Percentiles rank a stretch among this genome's conserved stretches.
Evolutionary conservation across 805 yeast species (phyloP).

Genomic region (Blastobotrys robertii): DNA sequence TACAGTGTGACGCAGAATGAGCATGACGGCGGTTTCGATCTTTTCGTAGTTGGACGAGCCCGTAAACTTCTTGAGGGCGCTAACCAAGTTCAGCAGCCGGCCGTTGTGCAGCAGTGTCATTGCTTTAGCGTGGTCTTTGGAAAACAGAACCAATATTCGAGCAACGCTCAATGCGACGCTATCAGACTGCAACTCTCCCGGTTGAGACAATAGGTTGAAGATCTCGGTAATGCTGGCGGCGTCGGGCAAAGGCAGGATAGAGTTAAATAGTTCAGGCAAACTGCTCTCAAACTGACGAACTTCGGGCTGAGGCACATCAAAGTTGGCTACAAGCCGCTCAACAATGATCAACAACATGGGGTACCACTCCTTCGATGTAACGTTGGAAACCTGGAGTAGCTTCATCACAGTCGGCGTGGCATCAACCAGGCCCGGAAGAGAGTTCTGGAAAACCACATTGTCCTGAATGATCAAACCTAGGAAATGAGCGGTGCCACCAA

Average conservation of each 20-base stretch:
- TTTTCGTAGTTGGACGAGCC: slow-evolving; percentile 31
- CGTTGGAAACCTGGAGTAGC: slow-evolving; percentile 10
- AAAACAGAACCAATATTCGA: slow-evolving; percentile 45
- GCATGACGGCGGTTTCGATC: slow-evolving; percentile 40
- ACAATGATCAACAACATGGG: slow-evolving; percentile 46
- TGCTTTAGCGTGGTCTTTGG: slow-evolving; percentile 36
- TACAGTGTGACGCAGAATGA: slow-evolving; percentile 57
- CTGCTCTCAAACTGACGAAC: slow-evolving; percentile 20
- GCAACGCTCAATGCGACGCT: slow-evolving; percentile 44
- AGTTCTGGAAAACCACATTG: slow-evolving; percentile 11
- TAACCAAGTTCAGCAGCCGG: slow-evolving; percentile 39
- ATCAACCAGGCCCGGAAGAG: slow-evolving; percentile 9
- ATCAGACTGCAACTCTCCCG: slow-evolving; percentile 34
- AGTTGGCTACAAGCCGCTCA: slow-evolving; percentile 44
- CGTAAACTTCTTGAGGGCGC: slow-evolving; percentile 30
- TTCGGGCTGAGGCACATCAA: slow-evolving; percentile 41
- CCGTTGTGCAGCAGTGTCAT: slow-evolving; percentile 37
- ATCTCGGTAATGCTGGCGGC: slow-evolving; percentile 25
- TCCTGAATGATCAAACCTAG: slow-evolving; percentile 20
- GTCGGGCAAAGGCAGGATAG: slow-evolving; percentile 16
- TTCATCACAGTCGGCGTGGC: slow-evolving; percentile 11
- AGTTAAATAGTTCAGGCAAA: slow-evolving; percentile 5
- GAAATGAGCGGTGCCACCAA: slow-evolving; percentile 16
- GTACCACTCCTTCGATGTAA: slow-evolving; percentile 39
- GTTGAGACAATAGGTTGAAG: slow-evolving; percentile 35